Conservation (phyloP, 2,329 filamentous ascomycete genomes). For the Penicillium capsulatum region DNA sequence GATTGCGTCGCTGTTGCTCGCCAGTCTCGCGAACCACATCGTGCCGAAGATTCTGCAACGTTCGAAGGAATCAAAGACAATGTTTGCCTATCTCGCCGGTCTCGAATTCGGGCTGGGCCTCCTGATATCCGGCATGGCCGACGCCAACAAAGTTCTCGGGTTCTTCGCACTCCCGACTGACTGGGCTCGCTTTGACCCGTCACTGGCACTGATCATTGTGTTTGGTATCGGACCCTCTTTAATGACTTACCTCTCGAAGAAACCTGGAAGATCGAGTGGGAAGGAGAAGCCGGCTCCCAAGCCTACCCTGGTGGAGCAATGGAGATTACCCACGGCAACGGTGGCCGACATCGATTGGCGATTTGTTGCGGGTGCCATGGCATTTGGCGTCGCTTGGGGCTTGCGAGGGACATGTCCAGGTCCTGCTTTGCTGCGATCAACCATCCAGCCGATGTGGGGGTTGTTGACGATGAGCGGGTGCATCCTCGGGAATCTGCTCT, state of each 20-base stretch:
- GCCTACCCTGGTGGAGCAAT: slow-evolving; percentile 42
- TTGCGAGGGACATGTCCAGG: slow-evolving; percentile 51
- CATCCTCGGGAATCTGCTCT: slow-evolving; percentile 40
- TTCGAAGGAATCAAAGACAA: slow-evolving; percentile 30
- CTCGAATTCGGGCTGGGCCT: slow-evolving; percentile 51
- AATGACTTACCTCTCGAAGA: slow-evolving; percentile 29
- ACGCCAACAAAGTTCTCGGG: slow-evolving; percentile 48
- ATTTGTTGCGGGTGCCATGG: slow-evolving; percentile 46
- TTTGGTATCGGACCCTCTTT: slow-evolving; percentile 50
- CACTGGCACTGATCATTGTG: slow-evolving; percentile 47
- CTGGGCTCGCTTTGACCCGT: slow-evolving; percentile 48
- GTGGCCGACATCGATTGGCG: slow-evolving; percentile 47
- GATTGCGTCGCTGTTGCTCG: slow-evolving; percentile 27
- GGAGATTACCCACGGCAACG: slow-evolving; percentile 44
- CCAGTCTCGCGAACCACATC: slow-evolving; percentile 32
- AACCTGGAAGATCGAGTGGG: slow-evolving; percentile 27
- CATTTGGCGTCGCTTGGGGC: slow-evolving; percentile 53
- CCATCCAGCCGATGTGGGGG: slow-evolving; percentile 49
- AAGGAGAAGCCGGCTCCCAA: slow-evolving; percentile 23
- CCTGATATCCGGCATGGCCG: slow-evolving; percentile 50
- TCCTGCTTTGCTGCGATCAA: slow-evolving; percentile 46
- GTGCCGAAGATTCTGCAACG: slow-evolving; percentile 29
- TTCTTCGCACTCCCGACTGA: slow-evolving; percentile 48
- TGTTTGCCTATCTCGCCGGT: slow-evolving; percentile 46
- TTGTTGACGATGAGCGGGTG: slow-evolving; percentile 47